A percentile compares a stretch with the other conserved stretches of the same genome.
phyloP scores from a whole-genome alignment of 2,329 filamentous ascomycete genomes.

The Phoma herbarum region DNA sequence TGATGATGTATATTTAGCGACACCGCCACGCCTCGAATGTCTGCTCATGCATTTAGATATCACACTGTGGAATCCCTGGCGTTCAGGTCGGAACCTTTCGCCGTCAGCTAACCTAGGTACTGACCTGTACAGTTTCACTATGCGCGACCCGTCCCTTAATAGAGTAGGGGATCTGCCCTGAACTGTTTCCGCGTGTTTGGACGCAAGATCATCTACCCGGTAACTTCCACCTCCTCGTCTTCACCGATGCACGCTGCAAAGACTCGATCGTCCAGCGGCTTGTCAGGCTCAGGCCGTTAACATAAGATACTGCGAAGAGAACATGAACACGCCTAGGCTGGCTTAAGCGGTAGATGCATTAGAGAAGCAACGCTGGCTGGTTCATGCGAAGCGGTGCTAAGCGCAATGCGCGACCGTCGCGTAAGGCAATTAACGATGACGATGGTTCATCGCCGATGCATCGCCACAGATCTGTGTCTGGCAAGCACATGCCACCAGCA shows the following conservation, averaged over 20 bases:
- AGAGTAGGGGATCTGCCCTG: background rate
- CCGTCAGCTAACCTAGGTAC: background rate
- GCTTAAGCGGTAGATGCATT: background rate
- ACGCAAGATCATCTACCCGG: background rate
- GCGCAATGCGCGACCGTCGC: background rate
- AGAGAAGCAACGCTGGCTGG: background rate
- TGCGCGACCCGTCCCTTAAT: background rate
- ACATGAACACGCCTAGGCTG: background rate
- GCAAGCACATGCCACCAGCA: background rate
- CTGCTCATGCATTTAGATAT: background rate
- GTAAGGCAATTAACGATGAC: background rate
- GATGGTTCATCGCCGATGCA: constrained; percentile 10
- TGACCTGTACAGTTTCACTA: background rate
- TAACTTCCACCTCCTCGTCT: background rate
- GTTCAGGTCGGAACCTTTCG: background rate
- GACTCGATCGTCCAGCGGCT: background rate
- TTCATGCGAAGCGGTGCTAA: background rate
- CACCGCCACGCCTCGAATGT: background rate
- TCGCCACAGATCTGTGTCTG: constrained; percentile 1
- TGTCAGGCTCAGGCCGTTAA: background rate
- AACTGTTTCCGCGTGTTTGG: background rate
- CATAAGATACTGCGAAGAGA: background rate
- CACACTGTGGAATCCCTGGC: background rate
- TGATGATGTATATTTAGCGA: background rate
- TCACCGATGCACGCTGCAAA: background rate